Evolutionary conservation across 352 stramenopile species (phyloP).

Genomic region (Pythium aristosporum): DNA sequence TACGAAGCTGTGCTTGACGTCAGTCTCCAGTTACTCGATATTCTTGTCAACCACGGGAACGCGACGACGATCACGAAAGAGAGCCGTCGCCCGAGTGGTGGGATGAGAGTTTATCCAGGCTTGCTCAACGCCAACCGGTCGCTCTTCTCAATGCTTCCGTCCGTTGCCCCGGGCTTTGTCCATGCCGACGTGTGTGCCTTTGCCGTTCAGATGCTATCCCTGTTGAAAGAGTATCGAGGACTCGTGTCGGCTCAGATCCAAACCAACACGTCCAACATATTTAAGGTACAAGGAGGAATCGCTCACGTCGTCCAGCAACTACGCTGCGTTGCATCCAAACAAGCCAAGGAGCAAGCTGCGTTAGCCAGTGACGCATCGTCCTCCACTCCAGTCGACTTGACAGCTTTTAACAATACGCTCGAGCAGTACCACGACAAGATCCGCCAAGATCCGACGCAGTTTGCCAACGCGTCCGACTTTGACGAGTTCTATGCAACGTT

Average conservation of each 20-base stretch:
- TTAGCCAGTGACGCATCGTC: too few species aligned
- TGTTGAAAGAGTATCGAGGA: constrained; percentile 41
- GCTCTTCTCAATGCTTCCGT: constrained; percentile 28
- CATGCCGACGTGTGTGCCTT: constrained; percentile 13
- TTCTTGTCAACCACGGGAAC: constrained; percentile 15
- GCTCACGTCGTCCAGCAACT: constrained; percentile 37
- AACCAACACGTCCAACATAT: constrained; percentile 44
- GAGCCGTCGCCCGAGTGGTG: not conserved
- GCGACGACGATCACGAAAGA: not conserved
- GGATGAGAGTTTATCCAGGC: not conserved
- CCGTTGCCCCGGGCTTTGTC: constrained; percentile 1
- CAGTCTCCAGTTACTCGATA: constrained; percentile 35
- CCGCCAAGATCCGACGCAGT: constrained; percentile 4
- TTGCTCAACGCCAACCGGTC: constrained; percentile 35
- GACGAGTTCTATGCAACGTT: constrained; percentile 33
- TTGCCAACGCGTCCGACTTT: constrained; percentile 15
- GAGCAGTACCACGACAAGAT: constrained; percentile 34
- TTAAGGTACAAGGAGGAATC: constrained; percentile 40
- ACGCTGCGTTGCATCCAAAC: not conserved
- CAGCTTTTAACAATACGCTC: constrained; percentile 22
- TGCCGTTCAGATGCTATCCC: constrained; percentile 26
- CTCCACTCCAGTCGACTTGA: not conserved
- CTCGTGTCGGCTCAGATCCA: constrained; percentile 44
- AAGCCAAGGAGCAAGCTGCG: not conserved
- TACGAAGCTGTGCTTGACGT: constrained; percentile 42